These are phyloP conservation scores for Beauveria sp. DNA, from an alignment of 2,329 filamentous ascomycete genomes.

Conservation along the genomic window DNA sequence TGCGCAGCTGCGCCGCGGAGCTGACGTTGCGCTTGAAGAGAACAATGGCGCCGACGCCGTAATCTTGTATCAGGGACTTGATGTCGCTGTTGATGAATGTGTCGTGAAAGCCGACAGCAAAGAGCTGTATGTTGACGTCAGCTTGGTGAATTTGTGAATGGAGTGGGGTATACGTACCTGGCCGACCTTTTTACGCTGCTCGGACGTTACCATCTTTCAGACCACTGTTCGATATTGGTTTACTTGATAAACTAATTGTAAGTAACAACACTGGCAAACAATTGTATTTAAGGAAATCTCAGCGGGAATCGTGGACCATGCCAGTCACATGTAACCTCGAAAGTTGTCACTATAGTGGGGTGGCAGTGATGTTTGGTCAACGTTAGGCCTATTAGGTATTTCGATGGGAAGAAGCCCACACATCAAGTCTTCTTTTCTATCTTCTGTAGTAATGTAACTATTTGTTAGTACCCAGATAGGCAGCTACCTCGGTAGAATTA, in stretches of 20 bases:
- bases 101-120: constrained; percentile 21
- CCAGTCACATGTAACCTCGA: constrained; percentile 2
- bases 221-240: not conserved
- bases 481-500: too few relatives aligned
- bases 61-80: constrained; percentile 19
- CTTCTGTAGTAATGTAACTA: too few relatives aligned
- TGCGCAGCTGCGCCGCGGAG: constrained; percentile 16
- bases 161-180: constrained; percentile 4
- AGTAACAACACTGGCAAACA: not conserved
- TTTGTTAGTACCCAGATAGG: too few relatives aligned
- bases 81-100: constrained; percentile 17
- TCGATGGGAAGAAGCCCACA: not conserved
- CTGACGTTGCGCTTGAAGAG: constrained; percentile 21
- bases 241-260: not conserved
- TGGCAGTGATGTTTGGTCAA: not conserved
- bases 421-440: too few relatives aligned
- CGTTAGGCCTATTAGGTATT: not conserved
- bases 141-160: not conserved
- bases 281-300: not conserved
- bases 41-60: constrained; percentile 20
- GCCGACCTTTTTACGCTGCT: constrained; percentile 14
- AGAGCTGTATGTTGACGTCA: constrained; percentile 14
- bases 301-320: not conserved
- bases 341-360: not conserved
- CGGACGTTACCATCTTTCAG: constrained; percentile 8